These are phyloP conservation scores for Coemansia sp. DNA, from an alignment of 192 early-diverging fungal genomes.

Conservation along the genomic window DNA sequence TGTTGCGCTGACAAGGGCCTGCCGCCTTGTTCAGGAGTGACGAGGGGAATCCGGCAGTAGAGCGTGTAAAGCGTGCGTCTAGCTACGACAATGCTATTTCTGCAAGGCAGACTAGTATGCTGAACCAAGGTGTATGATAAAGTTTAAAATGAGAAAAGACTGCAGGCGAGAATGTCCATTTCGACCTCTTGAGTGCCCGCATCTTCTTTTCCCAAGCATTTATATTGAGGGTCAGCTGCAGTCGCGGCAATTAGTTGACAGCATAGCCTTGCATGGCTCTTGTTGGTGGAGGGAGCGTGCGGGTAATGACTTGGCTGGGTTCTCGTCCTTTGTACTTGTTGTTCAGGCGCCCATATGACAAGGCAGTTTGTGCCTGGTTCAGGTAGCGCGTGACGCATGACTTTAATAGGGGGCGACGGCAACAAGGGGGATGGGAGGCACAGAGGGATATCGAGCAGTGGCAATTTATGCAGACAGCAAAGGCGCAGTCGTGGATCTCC, in stretches of 20 bases:
- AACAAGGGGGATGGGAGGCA: too few species aligned
- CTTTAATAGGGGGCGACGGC: too few species aligned
- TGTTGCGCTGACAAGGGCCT: background rate
- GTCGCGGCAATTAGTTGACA: background rate
- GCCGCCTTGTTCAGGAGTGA: too few species aligned
- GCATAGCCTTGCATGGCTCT: background rate
- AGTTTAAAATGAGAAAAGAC: too few species aligned
- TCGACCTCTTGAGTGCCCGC: too few species aligned
- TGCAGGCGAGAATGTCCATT: too few species aligned
- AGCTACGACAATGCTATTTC: background rate
- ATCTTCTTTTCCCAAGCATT: too few species aligned
- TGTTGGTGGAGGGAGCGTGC: background rate
- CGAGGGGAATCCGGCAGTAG: conserved; percentile 1
- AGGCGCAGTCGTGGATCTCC: too few species aligned
- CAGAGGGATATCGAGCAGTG: background rate
- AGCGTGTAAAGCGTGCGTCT: background rate
- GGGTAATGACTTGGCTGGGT: background rate
- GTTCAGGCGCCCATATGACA: background rate
- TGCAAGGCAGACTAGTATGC: too few species aligned
- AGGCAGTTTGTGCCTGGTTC: conserved; percentile 1
- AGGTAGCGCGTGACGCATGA: background rate
- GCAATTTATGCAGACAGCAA: background rate
- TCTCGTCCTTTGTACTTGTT: background rate
- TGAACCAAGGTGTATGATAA: too few species aligned
- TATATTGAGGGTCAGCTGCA: background rate